Percentiles rank a stretch among this genome's conserved stretches.
Evolutionary conservation across 2,329 filamentous ascomycete species (phyloP).

Genomic region (Aureobasidium sp.): DNA sequence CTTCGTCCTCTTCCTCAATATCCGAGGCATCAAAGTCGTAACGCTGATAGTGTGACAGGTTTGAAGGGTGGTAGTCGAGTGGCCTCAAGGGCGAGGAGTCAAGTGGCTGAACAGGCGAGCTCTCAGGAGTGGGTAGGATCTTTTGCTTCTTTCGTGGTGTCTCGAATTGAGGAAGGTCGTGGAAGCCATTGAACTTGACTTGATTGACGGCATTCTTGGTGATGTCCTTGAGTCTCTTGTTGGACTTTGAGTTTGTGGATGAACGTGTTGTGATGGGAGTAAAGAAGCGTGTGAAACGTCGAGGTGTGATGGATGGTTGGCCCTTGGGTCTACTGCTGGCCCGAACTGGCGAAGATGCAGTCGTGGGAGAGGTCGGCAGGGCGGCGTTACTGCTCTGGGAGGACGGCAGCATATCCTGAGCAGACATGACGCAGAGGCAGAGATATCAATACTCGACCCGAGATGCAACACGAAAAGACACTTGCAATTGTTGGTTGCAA

Average conservation of each 20-base stretch:
- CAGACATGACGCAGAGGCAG: background rate
- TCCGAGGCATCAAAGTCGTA: background rate
- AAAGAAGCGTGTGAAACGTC: conserved; percentile 44
- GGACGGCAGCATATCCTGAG: conserved; percentile 10
- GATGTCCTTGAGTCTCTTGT: conserved; percentile 41
- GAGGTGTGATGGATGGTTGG: conserved; percentile 42
- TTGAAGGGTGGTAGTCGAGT: background rate
- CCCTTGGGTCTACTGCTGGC: conserved; percentile 33
- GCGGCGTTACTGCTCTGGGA: conserved; percentile 27
- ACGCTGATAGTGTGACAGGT: background rate
- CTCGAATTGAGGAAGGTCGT: conserved; percentile 19
- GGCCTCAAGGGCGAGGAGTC: conserved; percentile 13
- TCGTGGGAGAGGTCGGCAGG: conserved; percentile 28
- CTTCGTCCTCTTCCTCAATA: conserved; percentile 10
- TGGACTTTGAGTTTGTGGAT: conserved; percentile 29
- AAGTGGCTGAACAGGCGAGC: conserved; percentile 29
- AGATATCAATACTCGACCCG: background rate
- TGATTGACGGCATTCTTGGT: conserved; percentile 38
- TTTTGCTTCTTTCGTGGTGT: conserved; percentile 32
- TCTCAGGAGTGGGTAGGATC: conserved; percentile 34
- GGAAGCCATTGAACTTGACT: conserved; percentile 10
- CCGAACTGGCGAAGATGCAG: conserved; percentile 18
- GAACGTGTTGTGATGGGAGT: conserved; percentile 28
- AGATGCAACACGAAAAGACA: background rate
- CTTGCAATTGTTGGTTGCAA: background rate